phyloP scores from a whole-genome alignment of 2,329 filamentous ascomycete species.

The Aspergillus transmontanensis region DNA sequence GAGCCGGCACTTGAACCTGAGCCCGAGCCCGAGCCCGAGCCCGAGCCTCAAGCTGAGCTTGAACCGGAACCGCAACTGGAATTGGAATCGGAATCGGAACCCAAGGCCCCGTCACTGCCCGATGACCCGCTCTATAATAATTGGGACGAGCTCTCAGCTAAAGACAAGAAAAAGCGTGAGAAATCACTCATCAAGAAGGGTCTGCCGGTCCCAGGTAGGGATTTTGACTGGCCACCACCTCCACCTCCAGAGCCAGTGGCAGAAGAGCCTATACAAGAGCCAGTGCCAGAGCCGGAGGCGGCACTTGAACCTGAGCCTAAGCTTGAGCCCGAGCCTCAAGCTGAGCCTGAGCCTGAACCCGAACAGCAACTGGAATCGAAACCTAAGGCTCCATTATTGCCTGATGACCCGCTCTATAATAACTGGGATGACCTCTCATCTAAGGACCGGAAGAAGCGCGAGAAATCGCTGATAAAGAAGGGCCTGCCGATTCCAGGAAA shows the following conservation, averaged over 20 bases:
- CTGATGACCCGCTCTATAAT: constrained; percentile 21
- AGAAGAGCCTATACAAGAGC: constrained; percentile 22
- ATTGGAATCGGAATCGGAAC: too few species aligned
- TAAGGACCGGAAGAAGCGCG: constrained; percentile 23
- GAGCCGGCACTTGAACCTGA: constrained; percentile 27
- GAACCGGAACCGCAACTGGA: constrained; percentile 20
- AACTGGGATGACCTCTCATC: constrained; percentile 20
- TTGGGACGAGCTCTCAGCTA: constrained; percentile 38
- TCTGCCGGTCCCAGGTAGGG: constrained; percentile 33
- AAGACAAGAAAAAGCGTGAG: constrained; percentile 50
- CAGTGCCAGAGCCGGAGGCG: constrained; percentile 18
- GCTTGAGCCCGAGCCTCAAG: background rate
- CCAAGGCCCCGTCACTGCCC: too few species aligned
- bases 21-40: too few species aligned
- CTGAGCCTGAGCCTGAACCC: background rate
- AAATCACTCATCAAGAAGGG: constrained; percentile 30
- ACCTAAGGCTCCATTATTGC: constrained; percentile 8
- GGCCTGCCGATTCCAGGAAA: constrained; percentile 28
- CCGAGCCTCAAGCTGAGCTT: too few species aligned
- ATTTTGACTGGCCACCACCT: constrained; percentile 27
- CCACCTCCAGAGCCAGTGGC: constrained; percentile 12
- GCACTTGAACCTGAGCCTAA: constrained; percentile 21
- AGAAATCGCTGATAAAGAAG: constrained; percentile 19
- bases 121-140: constrained; percentile 39
- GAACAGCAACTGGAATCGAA: constrained; percentile 30